Evolutionary conservation across 306 rosid genomes (phyloP), one percentile per base, ranked within the genome.

Genomic region (Castanospermum australe): DNA sequence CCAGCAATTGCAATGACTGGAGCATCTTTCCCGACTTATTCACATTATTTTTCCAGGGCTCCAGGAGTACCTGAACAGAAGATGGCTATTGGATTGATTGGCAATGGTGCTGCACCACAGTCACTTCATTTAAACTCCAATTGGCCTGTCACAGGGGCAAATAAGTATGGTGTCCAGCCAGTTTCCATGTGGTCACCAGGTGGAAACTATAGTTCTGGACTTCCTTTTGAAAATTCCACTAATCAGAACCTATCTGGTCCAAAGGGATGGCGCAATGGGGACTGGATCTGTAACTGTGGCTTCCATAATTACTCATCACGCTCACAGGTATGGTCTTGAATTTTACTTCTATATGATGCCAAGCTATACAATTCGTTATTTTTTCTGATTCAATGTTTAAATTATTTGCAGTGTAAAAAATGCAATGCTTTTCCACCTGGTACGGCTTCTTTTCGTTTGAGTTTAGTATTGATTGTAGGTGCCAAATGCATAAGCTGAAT

Each of bases 271-370:
- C 97, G 94, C 14, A 88, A 73, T 83, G 99, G 99, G 38, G 99
- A 95, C 75, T 95, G 99, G 99, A 21, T 95, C 61, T 95, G 99
- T 84, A 85, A 78, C 81, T 95, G 98, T 70, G 96, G 99, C 72
- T 95, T 95, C 78, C 99, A 95, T 73, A 95, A 95, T 78, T 95
- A 93, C 82, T 89, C 95, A 3, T 95, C 98, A 39, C 94, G 93
- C 42, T 85, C 89, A n/a, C 94, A 95, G 92, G 99, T 95, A 66
- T 71, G 83, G n/a, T 56, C 71, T 25, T 30, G 35, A 48, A 17
- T 79, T 72, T 55, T 36, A 67, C 39, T 47, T 77, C 48, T 51
- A 50, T 44, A 76, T 81, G 60, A 54, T 45, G 64, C 35, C 42
- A 41, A 59, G 48, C 48, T 72, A 36, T 28, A 55, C 38, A n/a